Base-by-base conservation (phyloP, 371 early-diverging fungal species). In the Mucor plumbeus region DNA sequence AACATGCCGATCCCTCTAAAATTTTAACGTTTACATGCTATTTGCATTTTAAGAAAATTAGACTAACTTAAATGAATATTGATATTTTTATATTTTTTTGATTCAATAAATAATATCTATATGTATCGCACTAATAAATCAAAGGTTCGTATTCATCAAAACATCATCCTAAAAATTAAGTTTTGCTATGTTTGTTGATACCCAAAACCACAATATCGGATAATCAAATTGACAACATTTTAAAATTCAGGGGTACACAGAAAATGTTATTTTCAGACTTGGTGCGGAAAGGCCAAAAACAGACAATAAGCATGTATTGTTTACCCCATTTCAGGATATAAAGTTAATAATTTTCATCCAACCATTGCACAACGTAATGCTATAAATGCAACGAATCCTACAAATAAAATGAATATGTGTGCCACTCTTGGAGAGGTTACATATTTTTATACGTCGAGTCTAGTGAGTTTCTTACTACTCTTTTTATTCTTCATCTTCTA, bases 401-500 rank as follows among this genome's bases (percentile, higher is more conserved):
- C 26, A 26, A 26, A 26, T 26, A 26, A 26, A 26, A 26, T 26
- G 26, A 3, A 26, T 26, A 3, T 26, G 26, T 26, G 26, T 26
- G 26, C 26, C 26, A 26, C 26, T 26, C 26, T 58, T 68, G 43
- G 10, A 41, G 14, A 43, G 15, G 53, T 53, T 53, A 53, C 53
- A 53, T 57, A 64, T 55, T 63, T 21, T 31, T 21, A 31, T 43
- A 60, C 14, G 21, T 34, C 15, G 41, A 44, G 44, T n/a, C 44
- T 44, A 44, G 44, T 17, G 15, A 43, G 41, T 41, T 43, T 17
- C 17, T 8, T 39, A 9, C n/a, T 26, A 26, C 26, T 1, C 26
- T 26, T 60, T 70, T 65, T 15, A 58, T 48, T 65, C 34, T 61
- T 65, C 44, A 65, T 70, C 34, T 61, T 54, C 70, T 56, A 21